phyloP scores from a whole-genome alignment of 306 rosid genomes.

The Casuarina equisetifolia region DNA sequence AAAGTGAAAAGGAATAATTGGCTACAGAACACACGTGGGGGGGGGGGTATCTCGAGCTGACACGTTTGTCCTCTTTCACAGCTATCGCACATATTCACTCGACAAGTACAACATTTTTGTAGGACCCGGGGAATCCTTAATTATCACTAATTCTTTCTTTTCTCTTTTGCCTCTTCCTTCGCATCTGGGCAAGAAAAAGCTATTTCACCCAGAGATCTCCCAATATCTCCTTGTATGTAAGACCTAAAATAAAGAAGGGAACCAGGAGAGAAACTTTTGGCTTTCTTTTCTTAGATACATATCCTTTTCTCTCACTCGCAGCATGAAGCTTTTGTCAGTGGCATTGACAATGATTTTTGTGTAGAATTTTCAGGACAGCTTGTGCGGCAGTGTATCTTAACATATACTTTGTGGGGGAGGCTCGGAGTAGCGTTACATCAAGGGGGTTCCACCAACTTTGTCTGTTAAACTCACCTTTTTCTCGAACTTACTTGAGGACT shows the following conservation, averaged over 20 bases:
- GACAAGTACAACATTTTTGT: background rate
- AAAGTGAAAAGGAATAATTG: background rate
- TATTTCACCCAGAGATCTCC: background rate
- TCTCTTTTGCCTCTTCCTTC: background rate
- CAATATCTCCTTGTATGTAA: background rate
- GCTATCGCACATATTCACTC: slow-evolving; percentile 13
- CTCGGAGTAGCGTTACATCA: too few species aligned
- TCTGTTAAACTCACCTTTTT: background rate
- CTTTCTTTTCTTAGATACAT: background rate
- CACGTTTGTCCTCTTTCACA: slow-evolving; percentile 23
- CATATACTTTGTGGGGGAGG: background rate
- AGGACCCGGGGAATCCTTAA: slow-evolving; percentile 12
- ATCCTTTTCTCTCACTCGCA: background rate
- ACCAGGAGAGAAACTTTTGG: slow-evolving; percentile 21
- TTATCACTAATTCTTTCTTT: background rate
- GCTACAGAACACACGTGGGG: slow-evolving; percentile 32
- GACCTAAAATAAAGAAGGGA: slow-evolving; percentile 10
- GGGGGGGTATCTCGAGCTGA: background rate
- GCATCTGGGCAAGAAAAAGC: background rate
- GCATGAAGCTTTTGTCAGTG: slow-evolving; percentile 18
- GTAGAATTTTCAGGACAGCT: background rate
- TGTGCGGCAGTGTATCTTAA: background rate
- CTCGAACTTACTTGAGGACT: background rate
- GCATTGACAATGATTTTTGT: slow-evolving; percentile 14
- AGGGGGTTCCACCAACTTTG: background rate